Evolutionary conservation across 805 yeast species (phyloP).

Genomic region (Saccharomycopsis microspora): DNA sequence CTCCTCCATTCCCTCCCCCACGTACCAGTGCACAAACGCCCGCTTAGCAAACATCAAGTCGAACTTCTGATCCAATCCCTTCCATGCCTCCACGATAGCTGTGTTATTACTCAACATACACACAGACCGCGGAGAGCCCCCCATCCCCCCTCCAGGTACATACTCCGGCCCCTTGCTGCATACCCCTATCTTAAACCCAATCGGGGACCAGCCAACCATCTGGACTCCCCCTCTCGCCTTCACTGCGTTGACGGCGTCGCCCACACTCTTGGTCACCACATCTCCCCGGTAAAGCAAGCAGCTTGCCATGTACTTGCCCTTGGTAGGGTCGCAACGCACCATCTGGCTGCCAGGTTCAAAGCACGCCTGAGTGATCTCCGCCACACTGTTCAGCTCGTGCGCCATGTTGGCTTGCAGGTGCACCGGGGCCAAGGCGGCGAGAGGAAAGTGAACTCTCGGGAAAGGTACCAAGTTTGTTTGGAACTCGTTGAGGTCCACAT

Average conservation of each 20-base stretch:
- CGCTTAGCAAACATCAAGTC: constrained; percentile 98
- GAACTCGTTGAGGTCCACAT: constrained; percentile 95
- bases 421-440: constrained; percentile 95
- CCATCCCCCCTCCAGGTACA: constrained; percentile 79
- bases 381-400: constrained; percentile 90
- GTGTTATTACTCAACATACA: constrained; percentile 97
- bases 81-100: constrained; percentile 98
- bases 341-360: constrained; percentile 97
- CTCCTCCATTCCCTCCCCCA: constrained; percentile 99
- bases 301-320: constrained; percentile 97
- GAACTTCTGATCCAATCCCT: constrained; percentile 90
- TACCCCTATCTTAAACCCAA: constrained; percentile 98
- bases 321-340: constrained; percentile 97
- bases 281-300: constrained; percentile 97
- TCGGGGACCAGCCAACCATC: constrained; percentile 99
- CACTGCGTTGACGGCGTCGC: constrained; percentile 89
- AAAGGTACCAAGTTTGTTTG: constrained; percentile 97
- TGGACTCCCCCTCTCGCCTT: constrained; percentile 93
- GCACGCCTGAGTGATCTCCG: constrained; percentile 94
- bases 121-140: constrained; percentile 89
- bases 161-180: constrained; percentile 96
- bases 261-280: constrained; percentile 95
- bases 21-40: constrained; percentile 99
- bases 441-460: constrained; percentile 99
- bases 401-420: constrained; percentile 80